Base-by-base conservation (phyloP, 2,329 filamentous ascomycete species). In the Cladosporium oxysporum region DNA sequence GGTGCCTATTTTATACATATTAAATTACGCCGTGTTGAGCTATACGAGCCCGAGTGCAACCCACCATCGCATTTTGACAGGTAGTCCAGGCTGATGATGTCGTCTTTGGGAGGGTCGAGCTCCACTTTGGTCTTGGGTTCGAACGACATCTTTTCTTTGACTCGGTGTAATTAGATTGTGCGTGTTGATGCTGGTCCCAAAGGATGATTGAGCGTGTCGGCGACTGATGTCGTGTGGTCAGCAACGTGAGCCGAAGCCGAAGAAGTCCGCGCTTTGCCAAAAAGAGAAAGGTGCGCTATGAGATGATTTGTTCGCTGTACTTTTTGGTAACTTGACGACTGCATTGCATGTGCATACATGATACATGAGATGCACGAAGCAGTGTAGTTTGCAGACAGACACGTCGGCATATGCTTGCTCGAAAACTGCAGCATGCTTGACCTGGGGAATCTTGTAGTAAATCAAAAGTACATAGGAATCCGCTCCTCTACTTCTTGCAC, bases 61-160 rank as follows among this genome's bases (percentile, higher is more conserved):
- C 74, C 83, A 96, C 95, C 95, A 76, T 95, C 88, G 72, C 92
- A 92, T 77, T 90, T 90, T 47, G 89, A 84, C 68, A 99, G 84
- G 73, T 94, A 88, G 66, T 95, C 91, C 1, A 84, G 75, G n/a
- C 89, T 88, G 73, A 99, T 97, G 44, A 87, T 86, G 74, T 97
- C 93, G 76, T 92, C 86, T 81, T 96, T 98, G 16, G 95, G 95
- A 44, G 92, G 90, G 66, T 90, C 84, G 66, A 99, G 87, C 66
- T 88, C 81, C 67, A 95, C 89, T 3, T 91, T 85, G 31, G 82
- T 81, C 79, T 95, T 96, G 52, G 92, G 92, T 76, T 91, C 90
- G 73, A 96, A 96, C 35, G 62, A 65, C 62, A 65, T 65, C 11
- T 58, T 41, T n/a, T 6, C 28, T 31, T 2, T 31, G 11, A 4